Evolutionary conservation across 495 filamentous ascomycete species (phyloP), one percentile per base, ranked within the genome.

Genomic region (Penicillium manginii): DNA sequence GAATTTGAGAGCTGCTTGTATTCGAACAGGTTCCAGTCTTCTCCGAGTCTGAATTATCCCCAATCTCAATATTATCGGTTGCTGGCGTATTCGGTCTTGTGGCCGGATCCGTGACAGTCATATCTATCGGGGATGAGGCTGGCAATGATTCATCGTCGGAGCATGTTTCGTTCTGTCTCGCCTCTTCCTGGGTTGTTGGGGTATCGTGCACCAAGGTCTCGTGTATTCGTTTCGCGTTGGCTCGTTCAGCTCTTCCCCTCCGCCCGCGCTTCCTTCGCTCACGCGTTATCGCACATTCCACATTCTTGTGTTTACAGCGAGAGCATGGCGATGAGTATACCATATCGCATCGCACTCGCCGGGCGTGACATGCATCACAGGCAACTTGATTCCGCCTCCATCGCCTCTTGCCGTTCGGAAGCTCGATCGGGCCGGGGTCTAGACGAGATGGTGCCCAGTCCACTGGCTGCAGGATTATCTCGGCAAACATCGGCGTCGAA

Each of bases 371-470:
- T 14, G 76, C 72, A 53, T 80, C 76, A 60, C 77, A 80, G 23
- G 77, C 77, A 14, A 80, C 73, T 35, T 70, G 71, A 53, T 80
- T 80, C 10, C 77, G 73, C 31, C 73, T 73, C 77, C 76, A 78
- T 56, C 74, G 72, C 58, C 70, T 71, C 55, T 78, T 80, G 50
- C 74, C 71, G 51, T 68, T 69, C 7, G 65, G 48, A 19, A 73
- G 63, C 8, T 76, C 70, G 29, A 66, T 55, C 37, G 70, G 55
- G 46, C 60, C 65, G 54, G 58, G 62, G 23, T 59, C 73, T 53
- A 61, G 56, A 59, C 70, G 73, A 59, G 68, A 57, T 50, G 72
- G 68, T 73, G 75, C 75, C 62, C 70, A 55, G 65, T 55, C 63
- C 23, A 64, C 60, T 60, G 26, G 26, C 6, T 68, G 71, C 69